Conservation (phyloP, 306 rosid species). For the Inga oerstediana region DNA sequence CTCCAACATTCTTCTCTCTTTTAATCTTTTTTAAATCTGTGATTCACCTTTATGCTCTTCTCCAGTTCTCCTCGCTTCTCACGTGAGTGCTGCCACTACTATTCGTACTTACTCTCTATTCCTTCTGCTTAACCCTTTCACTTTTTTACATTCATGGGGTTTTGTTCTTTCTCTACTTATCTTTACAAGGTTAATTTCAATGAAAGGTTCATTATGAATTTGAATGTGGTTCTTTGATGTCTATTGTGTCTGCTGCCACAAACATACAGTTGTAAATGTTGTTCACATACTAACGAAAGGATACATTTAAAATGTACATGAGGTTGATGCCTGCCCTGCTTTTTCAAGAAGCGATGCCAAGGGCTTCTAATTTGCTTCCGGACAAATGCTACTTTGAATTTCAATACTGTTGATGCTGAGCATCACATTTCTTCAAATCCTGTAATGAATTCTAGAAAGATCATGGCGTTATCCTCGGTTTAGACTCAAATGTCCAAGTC, state of each 20-base stretch:
- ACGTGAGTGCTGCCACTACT: conserved; percentile 32
- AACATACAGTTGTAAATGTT: not conserved
- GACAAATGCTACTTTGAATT: conserved; percentile 30
- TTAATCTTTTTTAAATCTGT: not conserved
- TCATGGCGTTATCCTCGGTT: not conserved
- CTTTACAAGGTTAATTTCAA: conserved; percentile 7
- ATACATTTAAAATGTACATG: not conserved
- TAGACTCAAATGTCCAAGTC: not conserved
- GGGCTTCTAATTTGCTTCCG: conserved; percentile 25
- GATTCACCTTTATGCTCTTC: conserved; percentile 6
- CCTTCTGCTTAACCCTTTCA: not conserved
- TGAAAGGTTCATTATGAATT: not conserved
- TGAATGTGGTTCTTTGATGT: not conserved
- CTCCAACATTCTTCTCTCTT: conserved; percentile 50
- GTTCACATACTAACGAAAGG: not conserved
- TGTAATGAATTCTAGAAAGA: conserved; percentile 1
- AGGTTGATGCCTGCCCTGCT: conserved; percentile 7
- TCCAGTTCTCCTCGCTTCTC: not conserved
- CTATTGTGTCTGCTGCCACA: not conserved
- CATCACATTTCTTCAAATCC: conserved; percentile 12
- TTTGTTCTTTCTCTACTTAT: conserved; percentile 32
- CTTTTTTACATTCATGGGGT: conserved; percentile 4
- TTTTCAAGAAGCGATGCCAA: conserved; percentile 20
- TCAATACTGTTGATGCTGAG: conserved; percentile 17
- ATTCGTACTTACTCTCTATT: not conserved